Evolutionary conservation across 2,329 filamentous ascomycete genomes (phyloP).

Genomic region (Didymella exigua): DNA sequence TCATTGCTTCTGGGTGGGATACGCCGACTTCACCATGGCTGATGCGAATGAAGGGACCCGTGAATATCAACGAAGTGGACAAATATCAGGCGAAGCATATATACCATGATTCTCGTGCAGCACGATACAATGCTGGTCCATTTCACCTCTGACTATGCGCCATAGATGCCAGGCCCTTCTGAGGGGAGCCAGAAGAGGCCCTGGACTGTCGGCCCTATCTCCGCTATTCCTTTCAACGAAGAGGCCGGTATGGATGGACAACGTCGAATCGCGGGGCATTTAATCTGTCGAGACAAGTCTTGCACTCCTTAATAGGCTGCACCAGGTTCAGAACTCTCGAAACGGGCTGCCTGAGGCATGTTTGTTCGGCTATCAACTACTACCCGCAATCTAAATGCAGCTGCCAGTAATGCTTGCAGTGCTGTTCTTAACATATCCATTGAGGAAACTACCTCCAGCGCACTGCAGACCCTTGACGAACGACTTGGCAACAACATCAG

Average conservation of each 20-base stretch:
- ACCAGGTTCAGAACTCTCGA: neutral
- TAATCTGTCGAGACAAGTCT: neutral
- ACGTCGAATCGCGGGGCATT: neutral
- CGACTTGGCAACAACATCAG: conserved; percentile 60
- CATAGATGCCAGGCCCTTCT: neutral
- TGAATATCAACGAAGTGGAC: neutral
- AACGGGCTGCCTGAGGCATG: neutral
- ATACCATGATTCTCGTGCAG: neutral
- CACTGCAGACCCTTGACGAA: conserved; percentile 65
- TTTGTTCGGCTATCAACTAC: neutral
- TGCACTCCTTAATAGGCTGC: neutral
- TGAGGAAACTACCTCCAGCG: conserved; percentile 52
- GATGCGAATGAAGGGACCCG: conserved; percentile 50
- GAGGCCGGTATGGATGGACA: no score
- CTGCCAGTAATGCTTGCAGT: conserved; percentile 38
- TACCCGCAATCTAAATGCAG: conserved; percentile 28
- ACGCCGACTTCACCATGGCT: conserved; percentile 54
- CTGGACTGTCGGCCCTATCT: neutral
- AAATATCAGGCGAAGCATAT: neutral
- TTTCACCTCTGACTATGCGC: neutral
- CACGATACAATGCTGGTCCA: conserved; percentile 1
- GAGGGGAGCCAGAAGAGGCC: neutral
- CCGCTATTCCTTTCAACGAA: neutral
- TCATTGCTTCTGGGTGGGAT: conserved; percentile 50
- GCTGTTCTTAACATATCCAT: conserved; percentile 46